Conservation (phyloP, 306 rosid species). For the Lithocarpus polystachyus region DNA sequence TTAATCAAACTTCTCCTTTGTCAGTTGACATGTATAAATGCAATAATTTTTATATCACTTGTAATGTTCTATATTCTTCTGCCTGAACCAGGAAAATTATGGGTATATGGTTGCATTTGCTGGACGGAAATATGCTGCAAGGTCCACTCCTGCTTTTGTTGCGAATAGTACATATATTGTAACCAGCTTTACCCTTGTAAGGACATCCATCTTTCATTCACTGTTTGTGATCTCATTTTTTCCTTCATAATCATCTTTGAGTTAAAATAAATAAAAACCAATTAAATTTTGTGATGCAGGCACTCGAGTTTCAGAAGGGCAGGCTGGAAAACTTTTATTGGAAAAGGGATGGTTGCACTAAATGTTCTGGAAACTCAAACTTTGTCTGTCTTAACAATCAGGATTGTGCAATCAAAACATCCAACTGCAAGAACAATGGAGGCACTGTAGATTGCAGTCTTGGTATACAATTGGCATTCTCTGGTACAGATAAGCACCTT, state of each 20-base stretch:
- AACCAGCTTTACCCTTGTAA: constrained; percentile 93
- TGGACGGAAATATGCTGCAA: constrained; percentile 82
- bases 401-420: constrained; percentile 72
- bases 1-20: not conserved
- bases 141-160: constrained; percentile 69
- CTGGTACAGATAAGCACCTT: constrained; percentile 91
- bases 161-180: constrained; percentile 60
- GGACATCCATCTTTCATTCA: constrained; percentile 18
- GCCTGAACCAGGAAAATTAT: constrained; percentile 46
- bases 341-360: constrained; percentile 82
- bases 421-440: constrained; percentile 54
- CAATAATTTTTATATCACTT: not conserved
- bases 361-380: constrained; percentile 51
- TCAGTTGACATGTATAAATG: not conserved
- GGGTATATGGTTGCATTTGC: constrained; percentile 95
- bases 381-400: constrained; percentile 80
- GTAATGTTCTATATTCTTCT: constrained; percentile 14
- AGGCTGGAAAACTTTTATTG: constrained; percentile 83
- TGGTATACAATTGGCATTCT: constrained; percentile 86
- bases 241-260: not conserved
- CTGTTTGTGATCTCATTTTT: not conserved
- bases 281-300: constrained; percentile 40
- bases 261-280: not conserved
- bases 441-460: constrained; percentile 87
- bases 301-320: constrained; percentile 81